Conservation (phyloP, 345 rosid genomes). For the Salix suchowensis region DNA sequence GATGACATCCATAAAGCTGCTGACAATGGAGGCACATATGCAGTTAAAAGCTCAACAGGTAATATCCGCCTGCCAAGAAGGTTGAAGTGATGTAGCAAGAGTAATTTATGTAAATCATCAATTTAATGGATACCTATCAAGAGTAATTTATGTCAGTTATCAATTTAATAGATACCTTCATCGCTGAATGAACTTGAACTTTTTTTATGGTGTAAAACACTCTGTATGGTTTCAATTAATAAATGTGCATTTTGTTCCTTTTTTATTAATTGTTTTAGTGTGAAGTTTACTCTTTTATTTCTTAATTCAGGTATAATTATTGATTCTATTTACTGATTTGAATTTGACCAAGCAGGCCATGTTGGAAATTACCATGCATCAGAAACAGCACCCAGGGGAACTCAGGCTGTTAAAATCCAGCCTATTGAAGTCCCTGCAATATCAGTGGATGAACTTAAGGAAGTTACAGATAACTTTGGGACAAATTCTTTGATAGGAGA, state of each 20-base stretch:
- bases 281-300: neutral
- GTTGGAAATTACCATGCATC: conserved; percentile 44
- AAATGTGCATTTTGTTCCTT: neutral
- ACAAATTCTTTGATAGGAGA: conserved; percentile 70
- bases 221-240: neutral
- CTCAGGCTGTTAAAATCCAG: conserved; percentile 54
- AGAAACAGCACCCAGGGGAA: conserved; percentile 48
- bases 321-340: neutral
- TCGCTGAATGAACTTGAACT: neutral
- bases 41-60: conserved; percentile 63
- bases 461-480: conserved; percentile 60
- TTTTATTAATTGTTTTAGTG: neutral
- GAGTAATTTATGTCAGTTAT: neutral
- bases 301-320: neutral
- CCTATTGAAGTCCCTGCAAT: conserved; percentile 68
- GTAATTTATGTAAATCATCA: neutral
- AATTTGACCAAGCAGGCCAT: conserved; percentile 33
- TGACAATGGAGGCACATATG: conserved; percentile 57
- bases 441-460: conserved; percentile 50
- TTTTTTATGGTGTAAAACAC: neutral
- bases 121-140: neutral
- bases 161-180: neutral
- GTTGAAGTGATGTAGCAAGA: neutral
- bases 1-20: conserved; percentile 64
- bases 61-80: conserved; percentile 9